Base-by-base conservation (phyloP, 2,329 filamentous ascomycete genomes). In the Talaromyces sp. region DNA sequence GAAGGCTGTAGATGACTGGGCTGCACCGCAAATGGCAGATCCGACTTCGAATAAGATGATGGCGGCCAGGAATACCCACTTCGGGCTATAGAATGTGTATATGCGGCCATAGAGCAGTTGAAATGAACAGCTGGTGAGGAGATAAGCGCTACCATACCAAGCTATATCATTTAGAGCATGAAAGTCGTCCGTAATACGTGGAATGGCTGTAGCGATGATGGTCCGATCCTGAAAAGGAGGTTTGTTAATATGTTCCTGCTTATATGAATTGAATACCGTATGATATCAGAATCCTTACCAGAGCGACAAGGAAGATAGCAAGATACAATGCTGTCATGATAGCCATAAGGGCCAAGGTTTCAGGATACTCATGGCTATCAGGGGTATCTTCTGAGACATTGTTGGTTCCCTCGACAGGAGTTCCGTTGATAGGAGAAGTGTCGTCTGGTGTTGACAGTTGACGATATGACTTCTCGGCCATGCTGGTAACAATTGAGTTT, bases 81-180 rank as follows among this genome's bases (percentile, higher is more conserved):
- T 81, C 40, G 76, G 68, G 3, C 73, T 71, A 66, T 76, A 80
- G 63, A 80, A 81, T 16, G 77, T 81, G 67, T 81, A 82, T 46
- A 81, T 65, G 60, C 79, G 80, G 37, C 76, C 77, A 60, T 75
- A 76, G 35, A 76, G 70, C 6, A 79, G 69, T 48, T 64, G 64
- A 31, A 68, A 67, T 6, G 63, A 70, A 16, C 74, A 74, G 21
- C 73, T 66, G 1, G 78, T 80, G 54, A 82, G 69, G 61, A 79
- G 74, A 68, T 80, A 82, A 0, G 77, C 69, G 28, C 61, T 63
- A 28, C 69, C 67, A 50, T 72, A 73, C 77, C 77, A 79, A 55
- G 72, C 73, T 5, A 78, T 73, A 48, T 79, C 72, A 18, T 73
- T 68, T 1, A 77, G 67, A 14, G 69, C 70, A 57, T 77, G 61